Evolutionary conservation across 2,329 filamentous ascomycete genomes (phyloP).

Genomic region (Colletotrichum eleusines): DNA sequence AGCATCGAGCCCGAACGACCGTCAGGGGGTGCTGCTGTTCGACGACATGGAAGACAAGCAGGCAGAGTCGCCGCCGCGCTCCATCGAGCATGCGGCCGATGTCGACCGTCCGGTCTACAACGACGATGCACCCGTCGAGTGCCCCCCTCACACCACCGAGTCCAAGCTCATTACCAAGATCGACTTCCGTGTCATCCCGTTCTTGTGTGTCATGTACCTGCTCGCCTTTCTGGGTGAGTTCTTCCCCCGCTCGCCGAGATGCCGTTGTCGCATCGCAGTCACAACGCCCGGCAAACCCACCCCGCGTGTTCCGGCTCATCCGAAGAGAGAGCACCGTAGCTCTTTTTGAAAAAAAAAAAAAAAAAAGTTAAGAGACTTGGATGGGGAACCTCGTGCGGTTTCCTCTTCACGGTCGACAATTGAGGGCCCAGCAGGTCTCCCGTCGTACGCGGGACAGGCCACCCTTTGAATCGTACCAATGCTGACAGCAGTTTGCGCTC

Average conservation of each 20-base stretch:
- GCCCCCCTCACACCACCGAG: constrained; percentile 71
- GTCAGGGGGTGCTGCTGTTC: constrained; percentile 33
- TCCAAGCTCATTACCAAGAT: constrained; percentile 75
- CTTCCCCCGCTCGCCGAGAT: background rate
- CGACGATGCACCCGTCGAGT: constrained; percentile 45
- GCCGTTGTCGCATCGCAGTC: background rate
- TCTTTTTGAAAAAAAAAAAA: no score
- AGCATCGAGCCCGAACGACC: background rate
- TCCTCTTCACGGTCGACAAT: background rate
- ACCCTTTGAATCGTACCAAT: background rate
- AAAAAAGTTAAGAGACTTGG: background rate
- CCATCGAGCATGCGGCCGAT: constrained; percentile 36
- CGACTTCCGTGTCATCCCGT: constrained; percentile 76
- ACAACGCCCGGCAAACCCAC: background rate
- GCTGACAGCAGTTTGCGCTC: background rate
- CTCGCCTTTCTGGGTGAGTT: constrained; percentile 72
- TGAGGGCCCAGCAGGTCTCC: background rate
- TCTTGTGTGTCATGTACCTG: constrained; percentile 78
- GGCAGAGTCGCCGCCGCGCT: constrained; percentile 29
- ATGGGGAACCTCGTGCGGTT: background rate
- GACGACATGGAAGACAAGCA: constrained; percentile 35
- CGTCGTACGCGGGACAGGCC: background rate
- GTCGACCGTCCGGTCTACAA: constrained; percentile 23
- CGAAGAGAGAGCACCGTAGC: background rate
- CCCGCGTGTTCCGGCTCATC: no score